Base-by-base conservation (phyloP, 73 alveolate genomes). In the Breviolum minutum region DNA sequence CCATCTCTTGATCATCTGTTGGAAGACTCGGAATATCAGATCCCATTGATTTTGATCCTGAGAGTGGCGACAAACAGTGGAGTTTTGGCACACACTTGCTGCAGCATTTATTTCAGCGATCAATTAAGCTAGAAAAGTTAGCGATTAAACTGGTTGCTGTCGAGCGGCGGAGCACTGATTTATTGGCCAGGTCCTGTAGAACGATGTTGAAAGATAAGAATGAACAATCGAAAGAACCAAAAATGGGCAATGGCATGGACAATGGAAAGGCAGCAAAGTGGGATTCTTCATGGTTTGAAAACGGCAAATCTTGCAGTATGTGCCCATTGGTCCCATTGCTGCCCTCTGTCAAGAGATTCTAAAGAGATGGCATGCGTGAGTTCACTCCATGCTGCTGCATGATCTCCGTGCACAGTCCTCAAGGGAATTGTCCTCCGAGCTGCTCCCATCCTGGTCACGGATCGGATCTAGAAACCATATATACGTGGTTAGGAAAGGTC, bases 21-120 rank as follows among this genome's bases (percentile, higher is more conserved):
- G 95, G 95, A 60, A 88, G 62, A n/a, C 95, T 88, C 14, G 95
- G 95, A 61, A 88, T 73, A 16, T 88, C 95, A 17, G 95, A 88
- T 60, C 71, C 61, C 48, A 61, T 13, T 27, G 71, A n/a, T 82
- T 71, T 63, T 54, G 95, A 80, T 80, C 89, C 89, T 80, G 27
- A 80, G 89, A 62, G 20, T 12, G 79, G 26, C 26, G 79, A 69
- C 26, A 69, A 69, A 20, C 19, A 69, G 27, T 20, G 26, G 19
- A 1, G 26, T 69, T 20, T 20, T 69, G 26, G 26, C 26, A 69
- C 19, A 20, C 19, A 24, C 79, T 20, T 20, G 19, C 19, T 13
- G n/a, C 83, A 13, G 83, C n/a, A 17, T 26, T 73, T 71, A 13
- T 9, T 29, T 17, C 29, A 6, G 9, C 0, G 29, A 29, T 26